Conservation (phyloP, 768 basidiomycete species). For the Crassisporium funariophilum region DNA sequence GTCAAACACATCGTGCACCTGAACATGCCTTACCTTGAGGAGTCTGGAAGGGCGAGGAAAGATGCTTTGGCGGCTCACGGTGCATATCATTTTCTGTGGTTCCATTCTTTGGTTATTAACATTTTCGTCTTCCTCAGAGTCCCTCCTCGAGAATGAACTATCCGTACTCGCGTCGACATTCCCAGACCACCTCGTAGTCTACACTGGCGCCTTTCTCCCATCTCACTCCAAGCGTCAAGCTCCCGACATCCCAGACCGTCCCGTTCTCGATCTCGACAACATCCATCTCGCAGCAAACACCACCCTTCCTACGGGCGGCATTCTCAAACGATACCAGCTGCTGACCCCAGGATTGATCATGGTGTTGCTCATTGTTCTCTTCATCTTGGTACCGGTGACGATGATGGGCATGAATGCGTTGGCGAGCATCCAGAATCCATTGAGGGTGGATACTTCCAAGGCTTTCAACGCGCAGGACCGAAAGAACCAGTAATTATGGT, state of each 20-base stretch:
- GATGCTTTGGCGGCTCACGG: conserved; percentile 54
- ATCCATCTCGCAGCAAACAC: conserved; percentile 30
- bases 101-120: background rate
- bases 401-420: conserved; percentile 66
- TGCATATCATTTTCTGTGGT: conserved; percentile 29
- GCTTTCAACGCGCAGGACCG: conserved; percentile 69
- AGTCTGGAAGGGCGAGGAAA: conserved; percentile 45
- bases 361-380: conserved; percentile 62
- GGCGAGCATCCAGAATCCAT: conserved; percentile 72
- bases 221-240: conserved; percentile 43
- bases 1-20: conserved; percentile 60
- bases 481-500: conserved; percentile 72
- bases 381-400: conserved; percentile 67
- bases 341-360: conserved; percentile 77
- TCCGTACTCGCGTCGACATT: conserved; percentile 47
- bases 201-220: conserved; percentile 53
- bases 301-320: conserved; percentile 51
- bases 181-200: conserved; percentile 67
- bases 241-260: conserved; percentile 22
- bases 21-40: conserved; percentile 53
- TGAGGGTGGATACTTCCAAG: conserved; percentile 64
- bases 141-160: conserved; percentile 50
- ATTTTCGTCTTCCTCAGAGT: conserved; percentile 34
- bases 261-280: conserved; percentile 25
- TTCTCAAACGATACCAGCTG: conserved; percentile 74